These are phyloP conservation scores for Actinomucor elegans DNA, from an alignment of 371 early-diverging fungal genomes.

Conservation along the genomic window DNA sequence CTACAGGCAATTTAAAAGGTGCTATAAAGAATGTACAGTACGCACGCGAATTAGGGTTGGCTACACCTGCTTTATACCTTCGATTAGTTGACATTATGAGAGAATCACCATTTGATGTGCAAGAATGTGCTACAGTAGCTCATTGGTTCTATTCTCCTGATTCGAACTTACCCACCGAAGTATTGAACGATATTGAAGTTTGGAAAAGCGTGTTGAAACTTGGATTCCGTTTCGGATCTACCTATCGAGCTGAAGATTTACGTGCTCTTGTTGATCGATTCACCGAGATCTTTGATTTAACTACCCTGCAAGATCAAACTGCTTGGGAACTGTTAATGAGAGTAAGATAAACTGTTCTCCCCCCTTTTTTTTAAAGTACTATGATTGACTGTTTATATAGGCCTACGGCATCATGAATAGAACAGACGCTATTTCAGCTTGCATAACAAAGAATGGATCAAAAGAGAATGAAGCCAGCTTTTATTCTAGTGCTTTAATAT, in stretches of 20 bases:
- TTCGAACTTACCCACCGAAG: conserved; percentile 3
- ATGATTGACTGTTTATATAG: background rate
- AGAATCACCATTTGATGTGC: conserved; percentile 18
- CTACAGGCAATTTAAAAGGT: conserved; percentile 15
- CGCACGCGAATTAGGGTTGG: conserved; percentile 6
- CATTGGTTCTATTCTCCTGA: conserved; percentile 31
- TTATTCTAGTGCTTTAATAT: conserved; percentile 13
- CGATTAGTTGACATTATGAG: conserved; percentile 9
- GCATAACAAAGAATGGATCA: background rate
- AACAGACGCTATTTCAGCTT: conserved; percentile 1
- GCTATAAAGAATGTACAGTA: conserved; percentile 11
- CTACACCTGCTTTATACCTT: conserved; percentile 14
- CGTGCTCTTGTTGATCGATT: conserved; percentile 25
- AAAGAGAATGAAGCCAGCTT: background rate
- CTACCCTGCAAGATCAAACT: conserved; percentile 17
- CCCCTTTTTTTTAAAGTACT: too few species aligned
- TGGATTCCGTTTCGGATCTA: conserved; percentile 23
- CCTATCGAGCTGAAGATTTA: conserved; percentile 25
- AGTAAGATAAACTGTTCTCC: conserved; percentile 33
- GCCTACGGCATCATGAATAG: conserved; percentile 24
- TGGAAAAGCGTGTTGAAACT: conserved; percentile 36
- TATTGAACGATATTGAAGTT: conserved; percentile 21
- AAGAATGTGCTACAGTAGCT: conserved; percentile 17
- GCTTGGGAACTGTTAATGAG: conserved; percentile 34
- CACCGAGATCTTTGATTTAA: conserved; percentile 14